Percentiles rank a stretch among this genome's conserved stretches.
These are phyloP conservation scores for Tolypocladium ophioglossoides DNA, from an alignment of 2,329 filamentous ascomycete genomes.

Conservation along the genomic window DNA sequence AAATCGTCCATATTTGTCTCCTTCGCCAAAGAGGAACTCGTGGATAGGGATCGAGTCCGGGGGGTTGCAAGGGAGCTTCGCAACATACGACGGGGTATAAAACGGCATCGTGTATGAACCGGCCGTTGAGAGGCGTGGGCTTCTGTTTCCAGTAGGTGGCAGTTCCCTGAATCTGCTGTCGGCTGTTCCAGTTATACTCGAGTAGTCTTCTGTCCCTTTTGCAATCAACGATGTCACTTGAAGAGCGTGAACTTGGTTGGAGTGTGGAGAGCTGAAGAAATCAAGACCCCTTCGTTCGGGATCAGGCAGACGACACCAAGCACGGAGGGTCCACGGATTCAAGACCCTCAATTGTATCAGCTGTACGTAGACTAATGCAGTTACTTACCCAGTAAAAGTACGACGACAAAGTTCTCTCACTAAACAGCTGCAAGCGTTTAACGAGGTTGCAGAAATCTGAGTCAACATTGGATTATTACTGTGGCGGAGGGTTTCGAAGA, in stretches of 20 bases:
- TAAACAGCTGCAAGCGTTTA: neutral
- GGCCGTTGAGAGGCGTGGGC: neutral
- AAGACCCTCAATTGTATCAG: neutral
- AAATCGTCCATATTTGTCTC: constrained; percentile 43
- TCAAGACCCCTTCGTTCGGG: too few relatives aligned
- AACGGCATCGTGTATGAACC: constrained; percentile 6
- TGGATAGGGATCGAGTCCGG: constrained; percentile 57
- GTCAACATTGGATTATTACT: neutral
- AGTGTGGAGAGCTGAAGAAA: neutral
- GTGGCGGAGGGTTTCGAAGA: too few relatives aligned
- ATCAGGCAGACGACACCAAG: too few relatives aligned
- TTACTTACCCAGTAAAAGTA: neutral
- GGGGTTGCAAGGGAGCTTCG: constrained; percentile 4
- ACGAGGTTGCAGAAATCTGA: neutral
- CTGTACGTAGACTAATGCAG: neutral
- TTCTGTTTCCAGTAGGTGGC: neutral
- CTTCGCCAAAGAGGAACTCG: constrained; percentile 62
- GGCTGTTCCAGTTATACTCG: neutral
- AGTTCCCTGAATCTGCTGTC: neutral
- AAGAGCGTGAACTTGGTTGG: neutral
- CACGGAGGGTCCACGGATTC: neutral
- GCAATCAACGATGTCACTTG: neutral
- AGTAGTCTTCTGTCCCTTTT: neutral
- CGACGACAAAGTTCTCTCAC: neutral
- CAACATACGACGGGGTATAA: constrained; percentile 5